Base-by-base conservation (phyloP, 208 protist species). In the Blechomonas ayalai region DNA sequence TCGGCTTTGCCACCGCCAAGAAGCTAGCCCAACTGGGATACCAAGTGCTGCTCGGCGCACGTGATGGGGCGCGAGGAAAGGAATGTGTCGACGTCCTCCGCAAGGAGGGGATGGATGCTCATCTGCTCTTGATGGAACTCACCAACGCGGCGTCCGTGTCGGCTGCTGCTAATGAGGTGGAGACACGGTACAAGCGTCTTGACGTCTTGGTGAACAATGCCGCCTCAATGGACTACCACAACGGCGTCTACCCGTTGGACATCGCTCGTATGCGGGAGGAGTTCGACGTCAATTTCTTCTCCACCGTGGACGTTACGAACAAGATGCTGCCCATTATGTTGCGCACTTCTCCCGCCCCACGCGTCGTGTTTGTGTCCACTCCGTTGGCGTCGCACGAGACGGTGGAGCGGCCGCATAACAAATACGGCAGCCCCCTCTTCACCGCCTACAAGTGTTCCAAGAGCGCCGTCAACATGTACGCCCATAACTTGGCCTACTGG, bases 351-450 rank as follows among this genome's bases (percentile, higher is more conserved):
- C 45, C 34, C 12, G 45, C 46, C 16, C 55, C 55, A 0, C 55
- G 55, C 15, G 46, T 61, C 22, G 55, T 61, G 0, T 49, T 49
- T 25, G 55, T 61, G 36, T 49, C 37, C 22, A 48, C 44, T 2
- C 32, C 47, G 4, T 36, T 61, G 13, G 55, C 22, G 20, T 41
- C 55, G 5, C 55, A 61, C 35, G 47, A 29, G 27, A 54, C 47
- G 28, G 60, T 75, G 37, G 74, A 74, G 19, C 45, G 52, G 18
- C 74, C 74, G 27, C 57, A 72, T 38, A 82, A 77, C 56, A 67
- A 63, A 65, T 63, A 63, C 47, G 33, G 20, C 34, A 53, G 36
- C 20, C 47, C 56, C n/a, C 31, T 47, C 25, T 59, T 59, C 18
- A 53, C 55, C 18, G 40, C 45, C 19, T 61, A 61, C 34, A 54